Evolutionary conservation across 805 yeast species (phyloP).

Genomic region (Candida jianshihensis): DNA sequence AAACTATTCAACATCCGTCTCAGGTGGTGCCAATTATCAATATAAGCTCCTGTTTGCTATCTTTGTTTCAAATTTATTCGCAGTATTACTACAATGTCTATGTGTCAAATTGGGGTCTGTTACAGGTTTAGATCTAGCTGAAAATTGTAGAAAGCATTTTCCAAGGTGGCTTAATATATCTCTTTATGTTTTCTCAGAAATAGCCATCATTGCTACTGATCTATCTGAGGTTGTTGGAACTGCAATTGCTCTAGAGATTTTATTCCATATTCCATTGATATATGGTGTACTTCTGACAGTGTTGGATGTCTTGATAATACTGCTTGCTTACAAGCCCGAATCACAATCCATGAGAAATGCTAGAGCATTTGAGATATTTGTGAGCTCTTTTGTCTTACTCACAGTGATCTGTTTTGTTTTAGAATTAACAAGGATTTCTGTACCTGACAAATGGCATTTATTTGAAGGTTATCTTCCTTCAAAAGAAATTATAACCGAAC

Average conservation of each 20-base stretch:
- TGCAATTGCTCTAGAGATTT: constrained; percentile 74
- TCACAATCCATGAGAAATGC: constrained; percentile 72
- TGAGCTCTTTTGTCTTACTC: constrained; percentile 58
- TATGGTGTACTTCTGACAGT: constrained; percentile 76
- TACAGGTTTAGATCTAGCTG: constrained; percentile 74
- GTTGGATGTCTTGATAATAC: constrained; percentile 69
- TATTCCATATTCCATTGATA: constrained; percentile 66
- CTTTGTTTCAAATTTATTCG: constrained; percentile 62
- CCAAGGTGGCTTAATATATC: constrained; percentile 51
- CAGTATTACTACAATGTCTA: constrained; percentile 62
- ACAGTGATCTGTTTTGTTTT: constrained; percentile 73
- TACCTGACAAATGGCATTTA: constrained; percentile 46
- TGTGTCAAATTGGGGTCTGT: constrained; percentile 74
- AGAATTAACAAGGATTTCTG: constrained; percentile 54
- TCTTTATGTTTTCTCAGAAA: constrained; percentile 67
- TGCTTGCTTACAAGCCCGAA: constrained; percentile 70
- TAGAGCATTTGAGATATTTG: constrained; percentile 71
- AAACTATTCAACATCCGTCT: constrained; percentile 74
- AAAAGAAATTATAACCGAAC: constrained; percentile 42
- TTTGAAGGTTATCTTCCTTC: constrained; percentile 69
- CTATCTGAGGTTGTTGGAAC: constrained; percentile 93
- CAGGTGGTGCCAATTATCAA: constrained; percentile 70
- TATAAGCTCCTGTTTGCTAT: constrained; percentile 62
- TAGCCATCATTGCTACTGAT: constrained; percentile 89
- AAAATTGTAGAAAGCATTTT: constrained; percentile 62